phyloP scores from a whole-genome alignment of 2,329 filamentous ascomycete species.

The Aureobasidium zeae region DNA sequence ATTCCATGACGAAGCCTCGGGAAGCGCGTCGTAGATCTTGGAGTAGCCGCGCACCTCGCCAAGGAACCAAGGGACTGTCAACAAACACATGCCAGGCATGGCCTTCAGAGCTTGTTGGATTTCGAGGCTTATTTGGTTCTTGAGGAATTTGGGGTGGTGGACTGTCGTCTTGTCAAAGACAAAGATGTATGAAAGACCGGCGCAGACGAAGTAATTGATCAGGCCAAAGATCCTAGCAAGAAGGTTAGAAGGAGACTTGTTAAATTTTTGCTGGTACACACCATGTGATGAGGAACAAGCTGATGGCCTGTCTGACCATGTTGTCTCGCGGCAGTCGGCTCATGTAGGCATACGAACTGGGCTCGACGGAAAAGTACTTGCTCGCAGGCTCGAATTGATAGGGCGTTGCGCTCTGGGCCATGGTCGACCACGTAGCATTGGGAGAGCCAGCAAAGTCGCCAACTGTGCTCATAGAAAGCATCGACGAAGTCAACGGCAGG shows the following conservation, averaged over 20 bases:
- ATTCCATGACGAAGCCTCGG: conserved; percentile 50
- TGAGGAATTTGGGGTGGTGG: conserved; percentile 86
- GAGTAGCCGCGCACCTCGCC: conserved; percentile 74
- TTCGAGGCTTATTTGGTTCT: conserved; percentile 81
- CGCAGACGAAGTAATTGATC: conserved; percentile 74
- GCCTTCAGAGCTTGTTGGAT: conserved; percentile 68
- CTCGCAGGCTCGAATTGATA: conserved; percentile 68
- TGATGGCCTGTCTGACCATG: conserved; percentile 61
- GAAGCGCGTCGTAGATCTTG: conserved; percentile 69
- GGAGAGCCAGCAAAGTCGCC: conserved; percentile 42
- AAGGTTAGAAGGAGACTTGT: conserved; percentile 16
- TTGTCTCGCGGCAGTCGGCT: conserved; percentile 73
- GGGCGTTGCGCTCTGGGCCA: conserved; percentile 32
- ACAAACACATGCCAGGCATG: conserved; percentile 72
- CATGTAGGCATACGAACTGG: conserved; percentile 67
- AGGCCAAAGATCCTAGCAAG: conserved; percentile 68
- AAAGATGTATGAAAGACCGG: conserved; percentile 73
- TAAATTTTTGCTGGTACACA: conserved; percentile 32
- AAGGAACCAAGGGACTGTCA: conserved; percentile 75
- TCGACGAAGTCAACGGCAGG: conserved; percentile 48
- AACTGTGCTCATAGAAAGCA: conserved; percentile 45
- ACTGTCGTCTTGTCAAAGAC: conserved; percentile 87
- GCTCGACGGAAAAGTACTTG: conserved; percentile 57
- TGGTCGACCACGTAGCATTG: conserved; percentile 47
- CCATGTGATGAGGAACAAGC: conserved; percentile 81